phyloP scores from a whole-genome alignment of 257 asterid genomes.

The Scutellaria barbata region DNA sequence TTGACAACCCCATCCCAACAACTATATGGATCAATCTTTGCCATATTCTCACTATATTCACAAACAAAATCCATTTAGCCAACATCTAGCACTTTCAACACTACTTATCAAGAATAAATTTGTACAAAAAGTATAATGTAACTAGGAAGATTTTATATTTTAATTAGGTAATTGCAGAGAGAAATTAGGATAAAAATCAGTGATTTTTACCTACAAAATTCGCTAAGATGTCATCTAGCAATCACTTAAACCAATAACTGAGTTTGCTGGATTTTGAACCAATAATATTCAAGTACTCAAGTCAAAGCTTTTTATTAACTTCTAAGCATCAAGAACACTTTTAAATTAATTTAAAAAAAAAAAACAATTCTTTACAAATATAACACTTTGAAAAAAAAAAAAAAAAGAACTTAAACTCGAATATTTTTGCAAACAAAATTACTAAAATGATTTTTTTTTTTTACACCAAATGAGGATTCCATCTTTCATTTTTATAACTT shows the following conservation, averaged over 20 bases:
- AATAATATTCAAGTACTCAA: neutral
- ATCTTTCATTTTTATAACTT: neutral
- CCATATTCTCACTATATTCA: conserved; percentile 46
- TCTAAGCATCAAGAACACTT: too few species aligned
- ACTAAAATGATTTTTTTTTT: neutral
- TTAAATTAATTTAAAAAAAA: too few species aligned
- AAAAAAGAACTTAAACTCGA: too few species aligned
- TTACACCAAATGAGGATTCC: neutral
- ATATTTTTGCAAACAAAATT: neutral
- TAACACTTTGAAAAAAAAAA: too few species aligned
- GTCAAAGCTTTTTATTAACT: neutral
- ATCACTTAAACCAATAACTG: too few species aligned
- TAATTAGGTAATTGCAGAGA: neutral
- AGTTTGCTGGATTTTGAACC: neutral
- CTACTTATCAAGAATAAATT: too few species aligned
- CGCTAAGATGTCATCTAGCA: too few species aligned
- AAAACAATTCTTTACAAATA: too few species aligned
- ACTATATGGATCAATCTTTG: conserved; percentile 50
- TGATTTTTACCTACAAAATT: too few species aligned
- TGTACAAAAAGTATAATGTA: too few species aligned
- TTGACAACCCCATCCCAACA: conserved; percentile 51
- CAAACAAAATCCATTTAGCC: conserved; percentile 18
- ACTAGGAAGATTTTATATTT: too few species aligned
- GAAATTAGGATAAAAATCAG: too few species aligned
- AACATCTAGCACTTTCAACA: conserved; percentile 1